Base-by-base conservation (phyloP, 352 stramenopile genomes). In the Vaucheria bursata region DNA sequence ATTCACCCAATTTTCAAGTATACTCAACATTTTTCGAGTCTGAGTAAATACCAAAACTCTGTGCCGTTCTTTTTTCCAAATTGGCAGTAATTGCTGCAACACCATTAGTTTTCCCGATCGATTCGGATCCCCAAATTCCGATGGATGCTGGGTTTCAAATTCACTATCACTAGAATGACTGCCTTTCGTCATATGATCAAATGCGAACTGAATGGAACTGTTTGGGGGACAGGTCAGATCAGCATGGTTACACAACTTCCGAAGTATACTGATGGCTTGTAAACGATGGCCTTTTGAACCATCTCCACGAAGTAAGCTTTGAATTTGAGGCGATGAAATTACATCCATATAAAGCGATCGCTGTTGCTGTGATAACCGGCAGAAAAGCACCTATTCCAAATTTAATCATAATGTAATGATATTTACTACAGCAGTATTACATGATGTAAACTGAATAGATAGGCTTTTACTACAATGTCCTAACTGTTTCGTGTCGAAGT, bases 311-410 rank as follows among this genome's bases (percentile, higher is more conserved):
- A 83, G 31, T 2, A 79, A 71, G 34, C 64, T 45, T 52, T 67
- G 71, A 1, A 98, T 92, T 40, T 97, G 90, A 65, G 92, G 83
- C n/a, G 92, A 97, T 12, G 84, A 82, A 12, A 98, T 79, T 75
- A 95, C 97, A 7, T 89, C 81, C 77, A 92, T 87, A 84, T 99
- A 99, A 0, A 96, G 80, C 4, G 86, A 82, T 50, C 88, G 86
- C 79, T 99, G 96, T 2, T 87, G 85, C 8, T 85, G 72, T 0
- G 93, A 95, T 7, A 99, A 87, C 1, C 87, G 87, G 81, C 95
- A 99, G 78, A 98, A 98, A 12, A 99, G 83, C 6, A 99, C 95
- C n/a, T n/a, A n/a, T n/a, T n/a, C n/a, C n/a, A n/a, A n/a, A n/a
- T n/a, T n/a, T 71, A 78, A 71, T 38, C 5, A 18, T 5, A 69